Base-by-base conservation (phyloP, 805 yeast genomes). In the Naumovozyma baii region DNA sequence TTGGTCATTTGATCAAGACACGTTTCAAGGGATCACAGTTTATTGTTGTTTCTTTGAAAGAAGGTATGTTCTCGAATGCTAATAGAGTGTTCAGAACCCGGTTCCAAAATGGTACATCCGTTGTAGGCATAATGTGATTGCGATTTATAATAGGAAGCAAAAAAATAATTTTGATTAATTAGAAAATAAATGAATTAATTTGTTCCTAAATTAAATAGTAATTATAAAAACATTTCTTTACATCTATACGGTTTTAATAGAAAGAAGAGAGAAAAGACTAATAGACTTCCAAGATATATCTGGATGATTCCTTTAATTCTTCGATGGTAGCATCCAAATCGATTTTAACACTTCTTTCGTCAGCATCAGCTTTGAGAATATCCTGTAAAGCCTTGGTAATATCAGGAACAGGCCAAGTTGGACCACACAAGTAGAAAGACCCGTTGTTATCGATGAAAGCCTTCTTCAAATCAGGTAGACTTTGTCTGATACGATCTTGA, bases 371-470 rank as follows among this genome's bases (percentile, higher is more conserved):
- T 18, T 63, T 62, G 38, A 87, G 72, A 51, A 90, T 82, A 48
- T 85, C 95, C 55, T 82, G 82, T 50, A 90, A 69, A 53, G 95
- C 94, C 33, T 80, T 82, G 39, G 95, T 83, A 53, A 90, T 83
- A 61, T 88, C 96, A 9, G 97, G 96, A 56, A 90, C 96, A 26
- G 97, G 97, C 97, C 97, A 90, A 2, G 96, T 90, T 33, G 97
- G 97, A 46, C 97, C 97, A 77, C 97, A 90, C 60, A 90, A 72
- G 68, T 90, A 90, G 75, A 90, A 90, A 18, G 87, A 80, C 42
- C 97, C 97, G 42, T 80, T 68, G 66, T 87, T 73, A 47, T 69
- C 66, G 33, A 79, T 81, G 63, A 90, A 76, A 37, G 95, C 88
- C 33, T 77, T 83, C 36, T 83, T 82, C 62, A 90, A 72, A 33